A percentile compares a stretch with the other conserved stretches of the same genome.
Conservation (phyloP, 768 basidiomycete genomes). For the Galerina sulciceps region DNA sequence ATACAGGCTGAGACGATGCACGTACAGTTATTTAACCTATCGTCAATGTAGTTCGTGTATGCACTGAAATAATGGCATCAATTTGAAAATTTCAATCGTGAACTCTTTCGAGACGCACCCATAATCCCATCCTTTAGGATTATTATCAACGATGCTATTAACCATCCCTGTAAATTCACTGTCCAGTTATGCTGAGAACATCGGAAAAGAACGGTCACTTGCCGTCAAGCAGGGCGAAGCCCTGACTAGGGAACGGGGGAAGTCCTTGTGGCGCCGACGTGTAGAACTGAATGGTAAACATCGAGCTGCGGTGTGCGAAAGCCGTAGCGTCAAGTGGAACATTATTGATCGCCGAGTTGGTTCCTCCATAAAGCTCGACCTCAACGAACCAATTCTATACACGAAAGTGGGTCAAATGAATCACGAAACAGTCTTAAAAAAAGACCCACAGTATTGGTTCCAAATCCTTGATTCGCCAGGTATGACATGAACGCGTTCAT, state of each 20-base stretch:
- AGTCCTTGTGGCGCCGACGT: slow-evolving; percentile 38
- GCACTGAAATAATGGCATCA: slow-evolving; percentile 25
- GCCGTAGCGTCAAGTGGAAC: slow-evolving; percentile 44
- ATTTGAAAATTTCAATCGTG: neutral
- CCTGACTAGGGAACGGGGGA: slow-evolving; percentile 48
- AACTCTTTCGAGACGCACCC: slow-evolving; percentile 25
- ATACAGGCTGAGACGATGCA: neutral
- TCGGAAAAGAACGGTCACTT: slow-evolving; percentile 2
- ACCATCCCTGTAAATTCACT: slow-evolving; percentile 31
- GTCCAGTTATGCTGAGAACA: neutral
- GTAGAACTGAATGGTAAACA: slow-evolving; percentile 56
- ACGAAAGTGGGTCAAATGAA: neutral
- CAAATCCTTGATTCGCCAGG: slow-evolving; percentile 40
- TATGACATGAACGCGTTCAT: slow-evolving; percentile 41
- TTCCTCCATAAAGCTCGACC: slow-evolving; percentile 48
- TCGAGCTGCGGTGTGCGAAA: slow-evolving; percentile 46
- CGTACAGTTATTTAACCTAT: slow-evolving; percentile 38
- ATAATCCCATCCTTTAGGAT: slow-evolving; percentile 36
- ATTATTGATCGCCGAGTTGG: slow-evolving; percentile 48
- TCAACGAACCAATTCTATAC: slow-evolving; percentile 32
- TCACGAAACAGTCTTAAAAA: neutral
- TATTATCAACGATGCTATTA: slow-evolving; percentile 34
- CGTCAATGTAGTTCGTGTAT: slow-evolving; percentile 50
- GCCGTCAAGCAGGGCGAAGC: slow-evolving; percentile 50
- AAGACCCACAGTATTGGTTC: slow-evolving; percentile 32